Percentiles rank a stretch among this genome's conserved stretches.
These are phyloP conservation scores for Fusarium sp. DNA, from an alignment of 2,329 filamentous ascomycete genomes.

Conservation along the genomic window DNA sequence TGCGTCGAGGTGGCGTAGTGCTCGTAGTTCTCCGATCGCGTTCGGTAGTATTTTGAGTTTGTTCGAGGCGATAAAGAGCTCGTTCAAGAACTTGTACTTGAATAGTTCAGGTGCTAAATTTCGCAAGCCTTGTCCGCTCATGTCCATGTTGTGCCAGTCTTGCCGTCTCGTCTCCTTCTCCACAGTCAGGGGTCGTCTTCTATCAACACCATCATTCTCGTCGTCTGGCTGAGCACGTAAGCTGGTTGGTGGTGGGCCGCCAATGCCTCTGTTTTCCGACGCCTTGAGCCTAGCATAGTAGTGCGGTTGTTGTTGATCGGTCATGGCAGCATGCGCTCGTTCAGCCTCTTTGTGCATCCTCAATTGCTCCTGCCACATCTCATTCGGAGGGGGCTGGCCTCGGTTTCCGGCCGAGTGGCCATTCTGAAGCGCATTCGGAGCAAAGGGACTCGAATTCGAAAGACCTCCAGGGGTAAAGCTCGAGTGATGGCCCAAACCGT, in stretches of 20 bases:
- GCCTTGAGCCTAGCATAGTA: constrained; percentile 80
- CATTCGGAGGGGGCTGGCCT: constrained; percentile 66
- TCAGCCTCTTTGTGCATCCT: constrained; percentile 82
- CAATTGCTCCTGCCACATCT: constrained; percentile 91
- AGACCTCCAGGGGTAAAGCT: constrained; percentile 60
- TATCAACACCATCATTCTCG: constrained; percentile 68
- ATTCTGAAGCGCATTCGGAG: constrained; percentile 66
- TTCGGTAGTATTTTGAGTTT: constrained; percentile 84
- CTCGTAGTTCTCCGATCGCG: constrained; percentile 83
- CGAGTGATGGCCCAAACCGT: constrained; percentile 63
- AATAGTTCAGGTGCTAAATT: constrained; percentile 85
- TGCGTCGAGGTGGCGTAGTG: constrained; percentile 84
- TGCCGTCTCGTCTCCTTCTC: constrained; percentile 76
- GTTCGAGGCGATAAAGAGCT: constrained; percentile 94
- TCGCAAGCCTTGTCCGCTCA: constrained; percentile 94
- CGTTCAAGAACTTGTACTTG: constrained; percentile 87
- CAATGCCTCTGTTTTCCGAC: constrained; percentile 75
- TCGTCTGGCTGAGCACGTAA: constrained; percentile 62
- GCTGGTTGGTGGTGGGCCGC: constrained; percentile 63
- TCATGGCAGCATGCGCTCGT: constrained; percentile 78
- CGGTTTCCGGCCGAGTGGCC: constrained; percentile 64
- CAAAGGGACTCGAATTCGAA: constrained; percentile 72
- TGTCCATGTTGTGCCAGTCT: constrained; percentile 92
- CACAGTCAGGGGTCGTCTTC: constrained; percentile 73
- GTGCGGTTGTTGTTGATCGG: constrained; percentile 72